Conservation (phyloP, 768 basidiomycete species). For the Pilatotrama ljubarskyi region DNA sequence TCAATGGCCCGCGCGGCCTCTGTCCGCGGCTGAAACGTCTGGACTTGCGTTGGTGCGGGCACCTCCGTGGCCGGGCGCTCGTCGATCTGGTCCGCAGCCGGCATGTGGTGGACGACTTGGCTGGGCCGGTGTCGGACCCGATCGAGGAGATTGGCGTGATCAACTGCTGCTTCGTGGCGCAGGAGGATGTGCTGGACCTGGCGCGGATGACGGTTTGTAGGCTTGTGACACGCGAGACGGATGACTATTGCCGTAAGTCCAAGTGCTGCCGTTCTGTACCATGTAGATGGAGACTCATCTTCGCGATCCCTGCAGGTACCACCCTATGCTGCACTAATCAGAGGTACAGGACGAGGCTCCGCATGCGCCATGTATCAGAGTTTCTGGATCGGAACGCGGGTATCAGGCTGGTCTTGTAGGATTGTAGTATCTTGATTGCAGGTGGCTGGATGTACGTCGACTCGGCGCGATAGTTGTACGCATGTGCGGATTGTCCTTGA, state of each 20-base stretch:
- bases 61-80: slow-evolving; percentile 50
- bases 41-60: slow-evolving; percentile 61
- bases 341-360: slow-evolving; percentile 54
- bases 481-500: not conserved
- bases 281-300: not conserved
- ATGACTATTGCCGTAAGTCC: slow-evolving; percentile 58
- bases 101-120: slow-evolving; percentile 9
- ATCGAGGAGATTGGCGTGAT: slow-evolving; percentile 52
- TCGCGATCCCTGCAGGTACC: slow-evolving; percentile 34
- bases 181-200: slow-evolving; percentile 53
- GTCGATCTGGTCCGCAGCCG: slow-evolving; percentile 51
- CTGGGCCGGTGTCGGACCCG: slow-evolving; percentile 21
- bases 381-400: slow-evolving; percentile 18
- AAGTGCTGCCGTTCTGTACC: not conserved
- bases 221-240: slow-evolving; percentile 40
- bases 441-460: too few species aligned
- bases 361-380: slow-evolving; percentile 36
- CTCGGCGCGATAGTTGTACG: too few species aligned
- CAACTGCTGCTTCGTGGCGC: slow-evolving; percentile 57
- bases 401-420: slow-evolving; percentile 24
- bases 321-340: slow-evolving; percentile 56
- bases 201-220: slow-evolving; percentile 49
- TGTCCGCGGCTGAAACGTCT: slow-evolving; percentile 51
- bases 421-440: not conserved
- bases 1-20: slow-evolving; percentile 38